Evolutionary conservation across 1,139 yeast species (phyloP), one percentile per base, ranked within the genome.

Genomic region (Yamadazyma dendronema): DNA sequence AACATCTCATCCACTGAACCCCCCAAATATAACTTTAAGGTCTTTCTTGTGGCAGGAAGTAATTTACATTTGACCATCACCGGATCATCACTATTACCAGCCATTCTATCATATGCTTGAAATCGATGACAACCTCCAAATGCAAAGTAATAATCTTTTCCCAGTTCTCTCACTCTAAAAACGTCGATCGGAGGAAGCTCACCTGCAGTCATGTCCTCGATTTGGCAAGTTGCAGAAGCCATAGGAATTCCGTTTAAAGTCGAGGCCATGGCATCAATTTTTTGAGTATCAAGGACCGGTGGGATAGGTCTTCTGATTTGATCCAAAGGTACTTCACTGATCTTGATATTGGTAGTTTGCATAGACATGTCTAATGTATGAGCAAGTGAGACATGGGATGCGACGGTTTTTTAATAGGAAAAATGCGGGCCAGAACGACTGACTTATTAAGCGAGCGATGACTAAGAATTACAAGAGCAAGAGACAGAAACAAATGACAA

Each of bases 121-220:
- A 85, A 80, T 43, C 95, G 60, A 54, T 85, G 95, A 55, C 95
- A 85, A 0, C 94, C 94, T 8, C 94, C 94, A 59, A 85, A 82
- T 2, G 94, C 95, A 62, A 85, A 86, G 53, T 81, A 85, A 55
- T 72, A 74, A 21, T 64, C 71, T 38, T 74, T 61, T 0, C 88
- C 92, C 9, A 72, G 56, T 33, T 83, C 84, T 32, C 81, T 65
- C 2, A 85, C 83, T 30, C 74, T 70, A 47, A 86, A 63, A 0
- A 86, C 89, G 56, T 86, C 96, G 19, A 87, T 72, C 2, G 90
- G 86, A 1, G 92, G 92, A 31, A 84, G 59, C 47, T 81, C 84
- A 0, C 89, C 88, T 0, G 88, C 62, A 0, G 62, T 60, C 10
- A 77, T 77, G 24, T 76, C 68, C 37, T 76, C 79, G 4, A 79